Evolutionary conservation across 345 rosid species (phyloP).

Genomic region (Linum tenue): DNA sequence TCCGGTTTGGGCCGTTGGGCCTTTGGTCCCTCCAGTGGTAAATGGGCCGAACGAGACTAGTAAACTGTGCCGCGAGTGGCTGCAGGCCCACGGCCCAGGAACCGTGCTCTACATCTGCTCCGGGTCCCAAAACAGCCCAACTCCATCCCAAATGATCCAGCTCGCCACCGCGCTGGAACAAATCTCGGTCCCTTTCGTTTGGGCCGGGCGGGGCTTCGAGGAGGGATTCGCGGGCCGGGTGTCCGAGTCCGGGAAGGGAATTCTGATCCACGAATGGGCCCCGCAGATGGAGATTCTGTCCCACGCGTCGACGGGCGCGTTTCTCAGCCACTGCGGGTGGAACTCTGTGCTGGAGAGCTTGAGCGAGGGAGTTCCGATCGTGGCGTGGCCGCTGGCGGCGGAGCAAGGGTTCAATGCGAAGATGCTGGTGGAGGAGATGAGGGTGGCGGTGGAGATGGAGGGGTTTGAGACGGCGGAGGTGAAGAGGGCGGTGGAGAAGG

Average conservation of each 20-base stretch:
- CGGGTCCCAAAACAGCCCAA: constrained; percentile 44
- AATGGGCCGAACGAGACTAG: constrained; percentile 21
- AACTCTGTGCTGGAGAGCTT: constrained; percentile 47
- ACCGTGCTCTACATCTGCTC: constrained; percentile 41
- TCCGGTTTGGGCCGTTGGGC: constrained; percentile 40
- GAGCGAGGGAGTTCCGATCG: constrained; percentile 41
- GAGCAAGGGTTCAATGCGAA: constrained; percentile 41
- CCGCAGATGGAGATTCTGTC: constrained; percentile 43
- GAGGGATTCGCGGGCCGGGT: constrained; percentile 34
- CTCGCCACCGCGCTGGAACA: constrained; percentile 37
- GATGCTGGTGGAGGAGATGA: constrained; percentile 48
- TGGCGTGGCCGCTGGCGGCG: constrained; percentile 51
- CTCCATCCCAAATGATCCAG: constrained; percentile 35
- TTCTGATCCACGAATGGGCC: constrained; percentile 42
- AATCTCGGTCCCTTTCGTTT: constrained; percentile 32
- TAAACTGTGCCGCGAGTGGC: constrained; percentile 33
- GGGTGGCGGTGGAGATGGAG: constrained; percentile 34
- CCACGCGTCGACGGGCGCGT: constrained; percentile 35
- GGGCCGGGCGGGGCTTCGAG: constrained; percentile 42
- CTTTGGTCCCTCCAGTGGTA: constrained; percentile 28
- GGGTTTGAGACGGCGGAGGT: constrained; percentile 11
- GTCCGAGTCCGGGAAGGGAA: constrained; percentile 12
- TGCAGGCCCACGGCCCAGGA: constrained; percentile 15
- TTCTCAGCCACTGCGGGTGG: constrained; percentile 54
- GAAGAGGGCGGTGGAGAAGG: constrained; percentile 28